A percentile compares a stretch with the other conserved stretches of the same genome.
Evolutionary conservation across 108 stramenopile species (phyloP).

Genomic region (Cyclostephanos tholiformis): DNA sequence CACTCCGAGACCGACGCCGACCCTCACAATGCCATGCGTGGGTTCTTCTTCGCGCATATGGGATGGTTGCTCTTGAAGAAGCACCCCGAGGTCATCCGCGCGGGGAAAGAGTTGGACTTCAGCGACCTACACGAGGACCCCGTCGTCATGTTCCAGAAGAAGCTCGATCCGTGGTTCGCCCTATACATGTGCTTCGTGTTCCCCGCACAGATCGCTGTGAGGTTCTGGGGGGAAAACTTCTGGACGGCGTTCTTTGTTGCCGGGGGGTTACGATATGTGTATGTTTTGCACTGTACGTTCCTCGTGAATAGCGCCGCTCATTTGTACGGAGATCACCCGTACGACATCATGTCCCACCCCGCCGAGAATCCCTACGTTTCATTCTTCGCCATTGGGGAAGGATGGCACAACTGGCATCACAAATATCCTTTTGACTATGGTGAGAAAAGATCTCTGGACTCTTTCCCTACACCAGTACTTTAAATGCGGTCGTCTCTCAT

Average conservation of each 20-base stretch:
- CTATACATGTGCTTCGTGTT: slow-evolving; percentile 99
- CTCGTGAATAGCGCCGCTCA: slow-evolving; percentile 98
- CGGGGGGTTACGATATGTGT: slow-evolving; percentile 90
- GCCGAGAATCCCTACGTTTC: slow-evolving; percentile 97
- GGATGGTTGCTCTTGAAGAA: slow-evolving; percentile 99
- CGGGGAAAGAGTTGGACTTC: slow-evolving; percentile 94
- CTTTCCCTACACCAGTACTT: too few species aligned
- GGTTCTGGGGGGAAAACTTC: slow-evolving; percentile 95
- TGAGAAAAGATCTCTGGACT: not conserved
- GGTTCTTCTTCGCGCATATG: slow-evolving; percentile 99
- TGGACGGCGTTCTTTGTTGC: slow-evolving; percentile 98
- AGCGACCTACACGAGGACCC: slow-evolving; percentile 92
- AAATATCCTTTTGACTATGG: slow-evolving; percentile 98
- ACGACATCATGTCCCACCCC: slow-evolving; percentile 93
- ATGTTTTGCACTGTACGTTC: slow-evolving; percentile 98
- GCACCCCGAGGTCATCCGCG: slow-evolving; percentile 93
- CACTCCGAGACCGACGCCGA: slow-evolving; percentile 97
- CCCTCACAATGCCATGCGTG: slow-evolving; percentile 98
- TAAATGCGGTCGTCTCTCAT: too few species aligned
- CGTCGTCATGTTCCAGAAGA: slow-evolving; percentile 92
- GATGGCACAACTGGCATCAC: slow-evolving; percentile 99
- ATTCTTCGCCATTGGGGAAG: slow-evolving; percentile 95
- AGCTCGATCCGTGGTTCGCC: slow-evolving; percentile 96
- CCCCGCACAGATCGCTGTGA: slow-evolving; percentile 89
- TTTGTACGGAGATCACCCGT: slow-evolving; percentile 98